Evolutionary conservation across 2,329 filamentous ascomycete species (phyloP), one percentile per base, ranked within the genome.

Genomic region (Trematosphaeria pertusa): DNA sequence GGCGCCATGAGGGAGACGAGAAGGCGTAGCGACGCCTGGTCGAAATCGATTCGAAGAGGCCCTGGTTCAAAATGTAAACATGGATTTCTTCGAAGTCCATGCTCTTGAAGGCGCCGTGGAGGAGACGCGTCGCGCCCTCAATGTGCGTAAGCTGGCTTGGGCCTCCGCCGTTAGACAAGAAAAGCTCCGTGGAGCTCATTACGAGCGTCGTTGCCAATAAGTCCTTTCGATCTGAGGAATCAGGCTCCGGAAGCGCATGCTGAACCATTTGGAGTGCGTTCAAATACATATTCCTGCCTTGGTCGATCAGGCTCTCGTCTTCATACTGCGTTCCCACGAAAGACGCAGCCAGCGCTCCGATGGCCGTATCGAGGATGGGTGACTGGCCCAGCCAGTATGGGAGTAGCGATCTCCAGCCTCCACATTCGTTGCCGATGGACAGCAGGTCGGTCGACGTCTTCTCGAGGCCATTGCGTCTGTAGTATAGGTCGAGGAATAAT

Each of bases 161-260:
- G 12, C 50, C 51, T 30, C 46, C 50, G 20, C 50, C 56, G 22
- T 57, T 58, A 5, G 50, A 54, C 32, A 62, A 36, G 42, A 62
- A 60, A 4, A 57, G 20, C 33, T 62, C 59, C 1, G 38, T 56
- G 8, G 52, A 57, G 28, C 54, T 55, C 52, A 62, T 52, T 0
- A 60, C 55, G 12, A 62, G 46, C 7, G 54, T 57, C 7, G 59
- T 57, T 7, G 55, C 57, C 2, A 60, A 31, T 10, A 62, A 19
- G 22, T 60, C 45, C 33, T 42, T 52, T 4, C 54, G 44, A 9
- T 43, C 15, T 1, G 40, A 24, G 2, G 52, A 46, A 18, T 48
- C 39, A 1, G 52, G 47, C 14, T 52, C 39, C n/a, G 43, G 38
- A 8, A 60, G 43, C 3, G 43, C 52, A 37, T 56, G 21, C 33